A percentile compares a stretch with the other conserved stretches of the same genome.
These are phyloP conservation scores for Coprinellus aureogranulatus DNA, from an alignment of 768 basidiomycete genomes.

Conservation along the genomic window DNA sequence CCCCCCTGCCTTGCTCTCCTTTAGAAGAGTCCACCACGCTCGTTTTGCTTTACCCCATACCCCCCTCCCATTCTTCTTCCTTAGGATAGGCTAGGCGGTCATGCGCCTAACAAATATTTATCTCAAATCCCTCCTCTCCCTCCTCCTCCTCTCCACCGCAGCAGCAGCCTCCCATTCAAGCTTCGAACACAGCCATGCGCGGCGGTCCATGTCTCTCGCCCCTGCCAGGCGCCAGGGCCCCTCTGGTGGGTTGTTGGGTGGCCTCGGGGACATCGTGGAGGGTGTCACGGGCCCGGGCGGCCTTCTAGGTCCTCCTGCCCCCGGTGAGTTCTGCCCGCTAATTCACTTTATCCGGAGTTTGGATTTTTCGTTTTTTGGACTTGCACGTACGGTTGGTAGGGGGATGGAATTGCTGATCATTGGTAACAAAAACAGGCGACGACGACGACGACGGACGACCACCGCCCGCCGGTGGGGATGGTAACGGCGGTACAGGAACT, in stretches of 20 bases:
- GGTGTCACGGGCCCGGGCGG: no score
- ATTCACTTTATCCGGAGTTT: no score
- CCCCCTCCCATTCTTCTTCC: no score
- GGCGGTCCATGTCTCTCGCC: constrained; percentile 26
- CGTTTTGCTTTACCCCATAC: background rate
- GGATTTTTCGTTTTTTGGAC: no score
- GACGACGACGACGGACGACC: no score
- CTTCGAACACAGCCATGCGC: constrained; percentile 27
- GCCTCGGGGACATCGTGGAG: background rate
- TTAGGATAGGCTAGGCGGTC: no score
- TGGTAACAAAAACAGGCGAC: no score
- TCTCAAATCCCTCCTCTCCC: constrained; percentile 28
- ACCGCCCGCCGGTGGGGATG: background rate
- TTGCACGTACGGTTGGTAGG: no score
- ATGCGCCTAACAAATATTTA: constrained; percentile 24
- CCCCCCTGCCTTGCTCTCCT: constrained; percentile 16
- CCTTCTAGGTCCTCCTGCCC: no score
- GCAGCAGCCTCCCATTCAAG: constrained; percentile 24
- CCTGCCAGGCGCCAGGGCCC: no score
- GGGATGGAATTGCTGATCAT: no score
- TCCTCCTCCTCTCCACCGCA: constrained; percentile 12
- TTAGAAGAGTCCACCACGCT: constrained; percentile 12
- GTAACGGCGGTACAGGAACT: background rate
- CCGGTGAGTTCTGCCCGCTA: no score
- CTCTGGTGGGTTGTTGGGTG: constrained; percentile 4